Evolutionary conservation across 148 eudicot genomes (phyloP), one percentile per base, ranked within the genome.

Genomic region (Fagopyrum homotropicum): DNA sequence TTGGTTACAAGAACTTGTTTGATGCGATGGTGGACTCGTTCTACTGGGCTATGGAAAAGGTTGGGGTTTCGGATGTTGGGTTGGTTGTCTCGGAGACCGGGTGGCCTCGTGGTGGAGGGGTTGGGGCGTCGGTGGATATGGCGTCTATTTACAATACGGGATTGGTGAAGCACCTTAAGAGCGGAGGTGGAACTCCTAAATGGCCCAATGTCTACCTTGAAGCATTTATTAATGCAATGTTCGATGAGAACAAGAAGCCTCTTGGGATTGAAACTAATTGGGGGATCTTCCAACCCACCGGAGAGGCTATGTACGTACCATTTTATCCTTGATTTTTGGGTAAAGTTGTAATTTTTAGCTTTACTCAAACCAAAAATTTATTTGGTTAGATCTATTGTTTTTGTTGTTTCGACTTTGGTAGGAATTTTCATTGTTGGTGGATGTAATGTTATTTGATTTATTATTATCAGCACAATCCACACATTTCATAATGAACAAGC

Each of bases 11-110:
- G 29, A 88, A 79, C 76, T 30, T 88, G 50, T 89, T 81, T 49
- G 84, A 80, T 52, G 88, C 89, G 0, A 83, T 84, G 74, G 45
- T 82, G 4, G 93, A 89, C 43, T 30, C 75, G 5, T 73, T 73
- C 40, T 35, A 35, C 40, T 35, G 40, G 40, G 40, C 40, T 35
- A 35, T 35, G 40, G 40, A 35, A 35, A 84, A 76, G 43, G 17
- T n/a, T 22, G 84, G 85, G 0, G 51, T 43, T 5, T 9, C 22
- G 0, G 15, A 10, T 11, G 82, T 81, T 12, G 70, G 11, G 0
- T 9, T 83, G 26, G 71, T 70, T 0, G 81, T 86, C 70, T 60
- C 86, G 0, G 86, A 83, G 61, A 82, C 56, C 4, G 82, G 87
- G 6, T 86, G 85, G 86, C 86, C 87, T 0, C 73, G 75, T 6